These are phyloP conservation scores for Diplodia corticola DNA, from an alignment of 2,329 filamentous ascomycete species.

Conservation along the genomic window DNA sequence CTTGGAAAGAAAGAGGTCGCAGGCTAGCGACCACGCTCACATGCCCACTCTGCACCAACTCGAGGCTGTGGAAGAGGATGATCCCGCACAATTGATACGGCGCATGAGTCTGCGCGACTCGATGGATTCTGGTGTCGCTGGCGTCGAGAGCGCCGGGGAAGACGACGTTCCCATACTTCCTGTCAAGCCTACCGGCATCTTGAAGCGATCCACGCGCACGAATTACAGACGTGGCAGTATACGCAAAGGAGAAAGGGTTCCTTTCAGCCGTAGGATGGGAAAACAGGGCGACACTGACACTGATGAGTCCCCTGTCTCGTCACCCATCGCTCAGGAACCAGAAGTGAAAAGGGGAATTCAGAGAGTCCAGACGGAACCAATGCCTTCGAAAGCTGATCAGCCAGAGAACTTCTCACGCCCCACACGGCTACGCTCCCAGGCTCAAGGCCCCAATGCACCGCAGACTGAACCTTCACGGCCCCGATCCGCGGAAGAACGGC, in stretches of 20 bases:
- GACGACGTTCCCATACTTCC: conserved; percentile 88
- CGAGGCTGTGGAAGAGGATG: conserved; percentile 78
- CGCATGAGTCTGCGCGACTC: conserved; percentile 62
- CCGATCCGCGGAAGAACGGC: conserved; percentile 17
- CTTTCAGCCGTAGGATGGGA: conserved; percentile 71
- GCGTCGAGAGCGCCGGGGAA: conserved; percentile 39
- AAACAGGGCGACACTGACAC: conserved; percentile 58
- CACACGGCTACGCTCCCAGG: conserved; percentile 34
- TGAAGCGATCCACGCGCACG: conserved; percentile 88
- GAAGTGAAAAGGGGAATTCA: conserved; percentile 51
- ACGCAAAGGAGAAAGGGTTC: conserved; percentile 71
- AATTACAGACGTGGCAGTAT: conserved; percentile 88
- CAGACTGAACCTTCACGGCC: not conserved
- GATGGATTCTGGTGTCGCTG: conserved; percentile 38
- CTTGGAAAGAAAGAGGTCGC: conserved; percentile 71
- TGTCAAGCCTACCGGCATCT: conserved; percentile 68
- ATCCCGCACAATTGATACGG: conserved; percentile 66
- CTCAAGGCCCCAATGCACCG: conserved; percentile 16
- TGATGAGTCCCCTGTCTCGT: conserved; percentile 43
- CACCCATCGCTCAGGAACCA: conserved; percentile 2
- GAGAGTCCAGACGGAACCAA: conserved; percentile 70
- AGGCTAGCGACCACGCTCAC: conserved; percentile 61
- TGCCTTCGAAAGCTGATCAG: conserved; percentile 39
- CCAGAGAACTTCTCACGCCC: conserved; percentile 63
- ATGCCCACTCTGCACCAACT: conserved; percentile 63